A percentile compares a stretch with the other conserved stretches of the same genome.
These are phyloP conservation scores for Chaetothyriales sp. DNA, from an alignment of 2,329 filamentous ascomycete genomes.

Conservation along the genomic window DNA sequence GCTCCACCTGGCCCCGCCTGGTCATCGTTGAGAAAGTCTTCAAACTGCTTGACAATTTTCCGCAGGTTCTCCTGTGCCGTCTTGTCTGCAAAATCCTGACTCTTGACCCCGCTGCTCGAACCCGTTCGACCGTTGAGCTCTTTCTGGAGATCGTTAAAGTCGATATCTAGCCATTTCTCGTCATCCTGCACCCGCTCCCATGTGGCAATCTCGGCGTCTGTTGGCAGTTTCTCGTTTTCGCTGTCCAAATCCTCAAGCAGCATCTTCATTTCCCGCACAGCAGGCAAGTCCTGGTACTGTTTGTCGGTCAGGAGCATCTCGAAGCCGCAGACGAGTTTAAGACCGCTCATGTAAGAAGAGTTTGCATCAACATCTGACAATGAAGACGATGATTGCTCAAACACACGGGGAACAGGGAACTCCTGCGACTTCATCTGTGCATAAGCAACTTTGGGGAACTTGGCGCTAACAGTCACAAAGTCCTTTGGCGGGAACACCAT, in stretches of 20 bases:
- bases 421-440: constrained; percentile 80
- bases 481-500: constrained; percentile 61
- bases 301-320: constrained; percentile 66
- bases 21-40: constrained; percentile 78
- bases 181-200: constrained; percentile 67
- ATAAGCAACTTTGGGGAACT: constrained; percentile 77
- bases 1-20: constrained; percentile 66
- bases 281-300: constrained; percentile 50
- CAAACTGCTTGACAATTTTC: constrained; percentile 88
- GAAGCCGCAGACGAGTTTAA: constrained; percentile 81
- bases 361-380: neutral
- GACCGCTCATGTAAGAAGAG: constrained; percentile 34
- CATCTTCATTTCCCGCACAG: constrained; percentile 60
- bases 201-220: constrained; percentile 51
- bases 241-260: constrained; percentile 59
- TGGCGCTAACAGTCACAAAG: constrained; percentile 61
- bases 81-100: constrained; percentile 29
- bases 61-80: constrained; percentile 46
- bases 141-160: constrained; percentile 73
- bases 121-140: constrained; percentile 49
- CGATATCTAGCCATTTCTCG: constrained; percentile 83
- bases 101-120: constrained; percentile 11
- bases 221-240: constrained; percentile 57
- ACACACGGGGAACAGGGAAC: constrained; percentile 51
- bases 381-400: constrained; percentile 18